phyloP scores from a whole-genome alignment of 192 early-diverging fungal genomes.

The Coemansia sp. region DNA sequence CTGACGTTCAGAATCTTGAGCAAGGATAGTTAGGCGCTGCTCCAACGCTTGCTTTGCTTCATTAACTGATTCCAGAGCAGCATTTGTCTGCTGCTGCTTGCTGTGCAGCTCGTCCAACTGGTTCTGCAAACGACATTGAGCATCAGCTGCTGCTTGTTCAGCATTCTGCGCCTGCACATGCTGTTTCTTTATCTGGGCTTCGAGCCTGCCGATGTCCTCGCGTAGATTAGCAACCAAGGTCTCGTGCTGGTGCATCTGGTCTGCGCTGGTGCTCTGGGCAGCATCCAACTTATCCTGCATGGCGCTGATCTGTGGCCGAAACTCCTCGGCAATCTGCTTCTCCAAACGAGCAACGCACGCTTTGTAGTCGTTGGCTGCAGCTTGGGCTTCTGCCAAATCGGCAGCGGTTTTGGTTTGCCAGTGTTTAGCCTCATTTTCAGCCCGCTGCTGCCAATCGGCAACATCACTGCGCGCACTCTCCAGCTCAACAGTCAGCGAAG shows the following conservation, averaged over 20 bases:
- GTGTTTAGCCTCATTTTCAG: neutral
- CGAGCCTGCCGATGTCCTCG: neutral
- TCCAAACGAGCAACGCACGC: neutral
- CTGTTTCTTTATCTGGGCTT: conserved; percentile 1
- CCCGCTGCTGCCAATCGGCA: neutral
- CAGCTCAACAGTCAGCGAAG: neutral
- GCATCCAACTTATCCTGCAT: conserved; percentile 1
- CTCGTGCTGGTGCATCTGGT: neutral
- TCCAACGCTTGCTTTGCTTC: conserved; percentile 1
- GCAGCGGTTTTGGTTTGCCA: neutral
- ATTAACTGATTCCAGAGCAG: neutral
- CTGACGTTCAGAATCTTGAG: neutral
- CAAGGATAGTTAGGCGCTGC: neutral
- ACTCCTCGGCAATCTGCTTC: conserved; percentile 3
- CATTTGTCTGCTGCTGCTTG: neutral
- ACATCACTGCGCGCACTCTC: neutral
- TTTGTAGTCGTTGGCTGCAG: neutral
- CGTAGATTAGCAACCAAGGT: neutral
- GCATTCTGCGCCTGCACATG: neutral
- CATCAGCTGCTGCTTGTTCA: conserved; percentile 4
- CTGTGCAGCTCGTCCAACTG: conserved; percentile 11
- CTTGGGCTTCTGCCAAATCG: no score
- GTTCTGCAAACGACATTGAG: neutral
- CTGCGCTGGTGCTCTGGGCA: neutral
- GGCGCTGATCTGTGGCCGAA: neutral